A percentile compares a stretch with the other conserved stretches of the same genome.
phyloP scores from a whole-genome alignment of 2,329 filamentous ascomycete species.

The Pseudocercospora cruenta region DNA sequence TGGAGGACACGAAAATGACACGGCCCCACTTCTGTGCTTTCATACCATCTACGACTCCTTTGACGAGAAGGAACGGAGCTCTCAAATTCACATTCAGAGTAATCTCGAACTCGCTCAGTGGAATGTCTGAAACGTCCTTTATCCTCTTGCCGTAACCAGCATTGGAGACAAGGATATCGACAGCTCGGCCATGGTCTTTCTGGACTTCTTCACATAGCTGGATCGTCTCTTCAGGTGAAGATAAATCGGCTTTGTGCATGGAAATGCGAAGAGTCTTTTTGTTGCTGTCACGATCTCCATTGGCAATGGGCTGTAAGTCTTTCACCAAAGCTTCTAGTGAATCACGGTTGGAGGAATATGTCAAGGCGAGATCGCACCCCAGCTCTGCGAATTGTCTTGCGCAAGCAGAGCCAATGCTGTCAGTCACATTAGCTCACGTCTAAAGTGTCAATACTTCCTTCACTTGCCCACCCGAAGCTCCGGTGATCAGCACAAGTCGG shows the following conservation, averaged over 20 bases:
- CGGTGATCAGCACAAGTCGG: slow-evolving; percentile 61
- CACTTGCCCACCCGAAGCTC: slow-evolving; percentile 56
- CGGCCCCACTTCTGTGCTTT: slow-evolving; percentile 63
- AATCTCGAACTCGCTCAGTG: slow-evolving; percentile 66
- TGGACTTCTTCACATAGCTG: slow-evolving; percentile 59
- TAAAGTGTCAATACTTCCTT: neutral
- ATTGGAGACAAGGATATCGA: slow-evolving; percentile 68
- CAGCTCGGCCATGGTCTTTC: slow-evolving; percentile 55
- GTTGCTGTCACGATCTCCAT: slow-evolving; percentile 16
- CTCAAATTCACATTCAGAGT: slow-evolving; percentile 65
- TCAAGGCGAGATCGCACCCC: slow-evolving; percentile 61
- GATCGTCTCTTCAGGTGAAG: slow-evolving; percentile 56
- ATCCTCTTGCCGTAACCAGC: slow-evolving; percentile 69
- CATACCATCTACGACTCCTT: slow-evolving; percentile 65
- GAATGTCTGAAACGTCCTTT: slow-evolving; percentile 56
- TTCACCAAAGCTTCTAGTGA: slow-evolving; percentile 51
- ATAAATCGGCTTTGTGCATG: slow-evolving; percentile 62
- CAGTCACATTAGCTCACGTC: neutral
- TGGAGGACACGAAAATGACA: slow-evolving; percentile 66
- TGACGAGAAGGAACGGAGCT: slow-evolving; percentile 64
- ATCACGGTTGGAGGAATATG: slow-evolving; percentile 57
- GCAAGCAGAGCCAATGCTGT: slow-evolving; percentile 61
- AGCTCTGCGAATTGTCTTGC: slow-evolving; percentile 57
- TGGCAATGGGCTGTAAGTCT: slow-evolving; percentile 27
- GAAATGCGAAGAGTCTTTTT: slow-evolving; percentile 50